These are phyloP conservation scores for Mrakia frigida DNA, from an alignment of 768 basidiomycete genomes.

Conservation along the genomic window DNA sequence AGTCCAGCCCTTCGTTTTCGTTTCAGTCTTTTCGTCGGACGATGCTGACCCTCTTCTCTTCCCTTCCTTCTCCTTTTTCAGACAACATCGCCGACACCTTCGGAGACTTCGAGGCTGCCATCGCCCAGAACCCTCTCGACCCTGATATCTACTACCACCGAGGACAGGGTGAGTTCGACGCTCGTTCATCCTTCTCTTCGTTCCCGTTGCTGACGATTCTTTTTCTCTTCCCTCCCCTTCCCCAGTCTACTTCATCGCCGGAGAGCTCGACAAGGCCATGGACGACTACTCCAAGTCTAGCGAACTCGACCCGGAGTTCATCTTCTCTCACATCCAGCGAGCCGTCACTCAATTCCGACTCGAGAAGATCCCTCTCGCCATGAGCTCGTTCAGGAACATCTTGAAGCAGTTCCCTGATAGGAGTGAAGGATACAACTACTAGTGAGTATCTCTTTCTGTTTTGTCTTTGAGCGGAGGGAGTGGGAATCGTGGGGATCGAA, in stretches of 20 bases:
- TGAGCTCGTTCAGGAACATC: constrained; percentile 84
- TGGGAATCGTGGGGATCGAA: neutral
- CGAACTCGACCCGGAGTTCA: constrained; percentile 77
- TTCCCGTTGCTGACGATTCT: neutral
- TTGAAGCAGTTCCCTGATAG: constrained; percentile 76
- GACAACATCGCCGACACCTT: constrained; percentile 72
- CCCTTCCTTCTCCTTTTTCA: constrained; percentile 13
- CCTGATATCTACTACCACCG: constrained; percentile 98
- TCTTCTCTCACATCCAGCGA: constrained; percentile 94
- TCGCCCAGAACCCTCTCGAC: constrained; percentile 71
- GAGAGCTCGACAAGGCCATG: constrained; percentile 76
- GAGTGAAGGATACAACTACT: constrained; percentile 91
- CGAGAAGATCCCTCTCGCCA: constrained; percentile 67
- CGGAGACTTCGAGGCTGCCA: constrained; percentile 84
- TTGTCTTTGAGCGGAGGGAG: neutral
- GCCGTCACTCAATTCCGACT: constrained; percentile 96
- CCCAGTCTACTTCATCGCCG: constrained; percentile 86
- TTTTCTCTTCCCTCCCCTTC: neutral
- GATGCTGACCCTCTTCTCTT: neutral
- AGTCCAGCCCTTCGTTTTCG: neutral
- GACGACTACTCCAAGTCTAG: constrained; percentile 86
- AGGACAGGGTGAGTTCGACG: constrained; percentile 77
- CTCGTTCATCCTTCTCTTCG: constrained; percentile 5
- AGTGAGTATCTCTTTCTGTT: constrained; percentile 50
- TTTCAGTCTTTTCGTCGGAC: neutral